Percentiles rank a stretch among this genome's conserved stretches.
phyloP scores from a whole-genome alignment of 768 basidiomycete genomes.

The Amanita polypyramis region DNA sequence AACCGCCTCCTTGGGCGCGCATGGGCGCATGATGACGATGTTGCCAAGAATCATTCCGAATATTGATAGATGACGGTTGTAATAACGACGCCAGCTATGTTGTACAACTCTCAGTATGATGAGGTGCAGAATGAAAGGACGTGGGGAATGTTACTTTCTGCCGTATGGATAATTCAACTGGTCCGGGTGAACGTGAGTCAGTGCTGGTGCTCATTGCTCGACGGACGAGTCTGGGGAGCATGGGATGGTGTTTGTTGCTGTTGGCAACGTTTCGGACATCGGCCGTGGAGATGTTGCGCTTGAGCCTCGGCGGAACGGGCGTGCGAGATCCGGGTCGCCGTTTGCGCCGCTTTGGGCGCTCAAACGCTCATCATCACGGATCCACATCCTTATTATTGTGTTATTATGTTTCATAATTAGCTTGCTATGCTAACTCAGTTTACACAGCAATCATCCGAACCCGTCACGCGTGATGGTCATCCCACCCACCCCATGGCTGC shows the following conservation, averaged over 20 bases:
- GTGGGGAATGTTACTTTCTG: constrained; percentile 34
- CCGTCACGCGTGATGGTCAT: no score
- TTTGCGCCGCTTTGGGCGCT: no score
- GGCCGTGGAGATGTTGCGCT: no score
- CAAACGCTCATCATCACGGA: no score
- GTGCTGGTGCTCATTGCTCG: constrained; percentile 3
- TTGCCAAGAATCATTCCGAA: constrained; percentile 77
- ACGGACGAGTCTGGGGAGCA: neutral
- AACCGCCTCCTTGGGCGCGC: constrained; percentile 55
- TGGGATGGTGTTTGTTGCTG: neutral
- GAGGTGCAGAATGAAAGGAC: constrained; percentile 8
- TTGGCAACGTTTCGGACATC: neutral
- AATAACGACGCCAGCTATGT: constrained; percentile 60
- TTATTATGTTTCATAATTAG: no score
- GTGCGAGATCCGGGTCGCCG: no score
- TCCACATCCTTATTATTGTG: no score
- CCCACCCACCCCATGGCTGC: no score
- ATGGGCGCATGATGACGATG: constrained; percentile 81
- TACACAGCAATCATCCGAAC: no score
- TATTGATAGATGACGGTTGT: constrained; percentile 49
- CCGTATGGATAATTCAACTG: constrained; percentile 49
- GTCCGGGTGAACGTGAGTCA: constrained; percentile 23
- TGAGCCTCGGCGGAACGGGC: no score
- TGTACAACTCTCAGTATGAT: constrained; percentile 11
- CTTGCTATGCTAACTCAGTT: no score